phyloP scores from a whole-genome alignment of 768 basidiomycete genomes.

The Saitozyma podzolica region DNA sequence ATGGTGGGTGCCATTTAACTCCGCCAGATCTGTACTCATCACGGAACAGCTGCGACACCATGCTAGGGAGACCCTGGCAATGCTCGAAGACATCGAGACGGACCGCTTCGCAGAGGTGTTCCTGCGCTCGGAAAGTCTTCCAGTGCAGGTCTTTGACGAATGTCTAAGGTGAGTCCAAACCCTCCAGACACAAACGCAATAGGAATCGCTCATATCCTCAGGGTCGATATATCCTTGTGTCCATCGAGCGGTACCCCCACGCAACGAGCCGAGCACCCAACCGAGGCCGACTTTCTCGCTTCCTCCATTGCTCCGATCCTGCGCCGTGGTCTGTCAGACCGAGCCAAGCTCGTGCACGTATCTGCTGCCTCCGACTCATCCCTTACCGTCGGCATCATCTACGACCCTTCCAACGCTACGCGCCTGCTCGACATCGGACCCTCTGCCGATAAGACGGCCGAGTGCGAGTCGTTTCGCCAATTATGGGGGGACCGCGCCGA shows the following conservation, averaged over 20 bases:
- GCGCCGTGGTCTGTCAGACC: conserved; percentile 70
- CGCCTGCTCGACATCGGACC: conserved; percentile 93
- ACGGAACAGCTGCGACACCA: conserved; percentile 67
- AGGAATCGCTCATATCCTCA: conserved; percentile 19
- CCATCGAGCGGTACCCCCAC: conserved; percentile 9
- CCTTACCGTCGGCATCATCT: conserved; percentile 72
- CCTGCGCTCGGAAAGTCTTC: conserved; percentile 67
- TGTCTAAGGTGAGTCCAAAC: conserved; percentile 30
- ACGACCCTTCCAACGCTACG: conserved; percentile 70
- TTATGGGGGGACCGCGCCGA: conserved; percentile 94
- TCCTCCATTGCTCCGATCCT: conserved; percentile 45
- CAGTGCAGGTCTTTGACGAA: conserved; percentile 69
- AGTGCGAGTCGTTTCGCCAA: conserved; percentile 65
- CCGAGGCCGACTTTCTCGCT: conserved; percentile 27
- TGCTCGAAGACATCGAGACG: conserved; percentile 57
- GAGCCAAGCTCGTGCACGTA: conserved; percentile 66
- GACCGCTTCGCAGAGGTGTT: conserved; percentile 74
- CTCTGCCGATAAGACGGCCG: conserved; percentile 57
- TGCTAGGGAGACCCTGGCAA: conserved; percentile 70
- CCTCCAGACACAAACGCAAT: background rate
- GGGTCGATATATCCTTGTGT: conserved; percentile 37
- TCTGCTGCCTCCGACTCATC: conserved; percentile 51
- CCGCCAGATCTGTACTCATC: background rate
- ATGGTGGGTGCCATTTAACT: conserved; percentile 58
- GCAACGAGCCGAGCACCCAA: conserved; percentile 30